phyloP scores from a whole-genome alignment of 768 basidiomycete species.

The Suillus clintonianus region DNA sequence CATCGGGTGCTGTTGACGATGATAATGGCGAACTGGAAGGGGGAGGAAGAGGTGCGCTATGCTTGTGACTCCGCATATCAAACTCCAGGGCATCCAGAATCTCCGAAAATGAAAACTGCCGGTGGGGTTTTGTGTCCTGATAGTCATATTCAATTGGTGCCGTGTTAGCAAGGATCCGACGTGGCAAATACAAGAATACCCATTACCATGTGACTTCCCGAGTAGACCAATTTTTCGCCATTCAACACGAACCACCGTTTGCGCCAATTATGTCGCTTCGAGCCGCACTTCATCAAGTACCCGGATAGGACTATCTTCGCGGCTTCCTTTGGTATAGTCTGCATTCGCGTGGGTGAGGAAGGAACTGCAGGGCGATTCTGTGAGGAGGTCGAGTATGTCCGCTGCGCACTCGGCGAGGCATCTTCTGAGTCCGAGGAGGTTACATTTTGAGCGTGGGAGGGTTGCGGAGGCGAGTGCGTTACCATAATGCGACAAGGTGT shows the following conservation, averaged over 20 bases:
- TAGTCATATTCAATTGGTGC: conserved; percentile 8
- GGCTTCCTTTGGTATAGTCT: conserved; percentile 49
- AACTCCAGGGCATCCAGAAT: conserved; percentile 94
- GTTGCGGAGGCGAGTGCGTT: conserved; percentile 52
- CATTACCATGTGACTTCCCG: conserved; percentile 92
- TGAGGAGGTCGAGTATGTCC: conserved; percentile 45
- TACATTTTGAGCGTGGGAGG: conserved; percentile 45
- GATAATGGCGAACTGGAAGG: conserved; percentile 33
- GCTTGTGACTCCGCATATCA: conserved; percentile 59
- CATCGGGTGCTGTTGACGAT: conserved; percentile 37
- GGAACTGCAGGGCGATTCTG: conserved; percentile 43
- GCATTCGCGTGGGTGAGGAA: conserved; percentile 46
- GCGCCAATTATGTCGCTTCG: conserved; percentile 91
- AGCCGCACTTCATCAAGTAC: conserved; percentile 96
- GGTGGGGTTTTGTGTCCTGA: conserved; percentile 89
- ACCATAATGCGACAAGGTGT: conserved; percentile 34
- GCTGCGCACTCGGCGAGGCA: conserved; percentile 49
- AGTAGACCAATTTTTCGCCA: conserved; percentile 84
- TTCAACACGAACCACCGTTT: conserved; percentile 98
- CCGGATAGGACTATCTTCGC: conserved; percentile 84
- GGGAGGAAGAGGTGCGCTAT: conserved; percentile 38
- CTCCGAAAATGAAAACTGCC: conserved; percentile 79
- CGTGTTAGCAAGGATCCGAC: conserved; percentile 10
- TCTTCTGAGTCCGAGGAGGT: conserved; percentile 86
- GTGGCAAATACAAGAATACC: conserved; percentile 12